phyloP scores from a whole-genome alignment of 306 rosid genomes.

The Vicia villosa region DNA sequence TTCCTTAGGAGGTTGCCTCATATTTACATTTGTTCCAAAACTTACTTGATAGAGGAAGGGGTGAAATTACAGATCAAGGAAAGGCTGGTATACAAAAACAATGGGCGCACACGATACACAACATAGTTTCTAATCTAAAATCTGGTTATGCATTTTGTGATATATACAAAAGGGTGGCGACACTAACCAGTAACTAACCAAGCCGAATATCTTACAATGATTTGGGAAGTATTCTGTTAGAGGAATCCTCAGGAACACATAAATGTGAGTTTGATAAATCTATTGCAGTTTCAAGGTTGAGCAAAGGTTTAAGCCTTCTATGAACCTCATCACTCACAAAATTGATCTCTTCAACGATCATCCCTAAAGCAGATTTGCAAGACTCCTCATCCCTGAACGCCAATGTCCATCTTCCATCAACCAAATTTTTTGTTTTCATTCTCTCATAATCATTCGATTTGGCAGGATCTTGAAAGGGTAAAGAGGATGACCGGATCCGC shows the following conservation, averaged over 20 bases:
- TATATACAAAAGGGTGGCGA: conserved; percentile 63
- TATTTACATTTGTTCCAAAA: conserved; percentile 50
- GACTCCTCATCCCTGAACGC: conserved; percentile 84
- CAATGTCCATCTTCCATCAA: conserved; percentile 96
- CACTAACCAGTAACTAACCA: conserved; percentile 42
- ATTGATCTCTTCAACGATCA: conserved; percentile 66
- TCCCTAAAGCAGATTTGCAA: conserved; percentile 70
- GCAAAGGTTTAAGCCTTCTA: conserved; percentile 77
- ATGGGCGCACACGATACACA: conserved; percentile 41
- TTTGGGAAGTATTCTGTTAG: conserved; percentile 41
- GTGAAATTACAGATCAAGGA: conserved; percentile 37
- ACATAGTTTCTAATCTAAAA: conserved; percentile 51
- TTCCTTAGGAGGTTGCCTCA: conserved; percentile 44
- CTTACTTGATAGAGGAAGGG: conserved; percentile 35
- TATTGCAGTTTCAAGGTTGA: conserved; percentile 53
- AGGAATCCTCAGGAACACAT: conserved; percentile 39
- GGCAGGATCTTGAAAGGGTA: conserved; percentile 63
- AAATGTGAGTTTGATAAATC: conserved; percentile 45
- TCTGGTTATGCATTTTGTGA: conserved; percentile 40
- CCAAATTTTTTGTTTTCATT: conserved; percentile 55
- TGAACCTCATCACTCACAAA: conserved; percentile 66
- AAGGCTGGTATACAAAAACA: conserved; percentile 65
- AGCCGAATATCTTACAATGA: conserved; percentile 41
- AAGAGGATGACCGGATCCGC: conserved; percentile 76
- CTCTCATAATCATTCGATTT: conserved; percentile 46